These are phyloP conservation scores for Penicillium occitanis DNA, from an alignment of 2,329 filamentous ascomycete genomes.

Conservation along the genomic window DNA sequence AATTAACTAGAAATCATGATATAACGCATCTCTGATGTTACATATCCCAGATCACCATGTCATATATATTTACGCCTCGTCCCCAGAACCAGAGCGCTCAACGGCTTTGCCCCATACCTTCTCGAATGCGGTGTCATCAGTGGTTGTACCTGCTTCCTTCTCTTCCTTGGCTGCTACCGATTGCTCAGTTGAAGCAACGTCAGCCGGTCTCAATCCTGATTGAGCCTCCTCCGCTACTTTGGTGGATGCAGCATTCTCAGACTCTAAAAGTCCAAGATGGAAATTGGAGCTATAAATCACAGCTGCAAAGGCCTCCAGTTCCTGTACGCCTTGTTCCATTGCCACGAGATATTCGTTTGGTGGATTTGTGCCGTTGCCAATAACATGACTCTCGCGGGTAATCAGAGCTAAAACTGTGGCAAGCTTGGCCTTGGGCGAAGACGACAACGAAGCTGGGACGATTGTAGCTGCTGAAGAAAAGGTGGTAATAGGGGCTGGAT, in stretches of 20 bases:
- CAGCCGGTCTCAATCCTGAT: constrained; percentile 26
- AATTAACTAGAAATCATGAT: neutral
- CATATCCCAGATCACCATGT: neutral
- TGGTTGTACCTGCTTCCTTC: constrained; percentile 9
- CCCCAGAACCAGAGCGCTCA: constrained; percentile 21
- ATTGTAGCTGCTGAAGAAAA: constrained; percentile 47
- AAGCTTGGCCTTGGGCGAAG: constrained; percentile 65
- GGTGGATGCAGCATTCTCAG: constrained; percentile 20
- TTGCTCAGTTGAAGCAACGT: constrained; percentile 12
- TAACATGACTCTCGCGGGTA: constrained; percentile 84
- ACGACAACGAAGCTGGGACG: constrained; percentile 31
- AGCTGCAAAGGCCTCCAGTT: constrained; percentile 50
- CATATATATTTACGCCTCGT: constrained; percentile 15
- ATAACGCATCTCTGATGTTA: neutral
- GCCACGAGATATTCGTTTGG: constrained; percentile 47
- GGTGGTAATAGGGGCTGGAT: constrained; percentile 47
- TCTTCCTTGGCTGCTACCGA: constrained; percentile 6
- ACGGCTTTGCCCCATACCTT: constrained; percentile 41
- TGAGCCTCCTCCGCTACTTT: constrained; percentile 21
- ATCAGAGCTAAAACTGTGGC: constrained; percentile 88
- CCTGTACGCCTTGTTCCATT: constrained; percentile 49
- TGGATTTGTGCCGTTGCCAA: constrained; percentile 66
- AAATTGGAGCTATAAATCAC: constrained; percentile 53
- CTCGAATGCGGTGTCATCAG: constrained; percentile 35
- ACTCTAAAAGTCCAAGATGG: constrained; percentile 35